A percentile compares a stretch with the other conserved stretches of the same genome.
Conservation (phyloP, 345 rosid species). For the Euphorbia lathyris region DNA sequence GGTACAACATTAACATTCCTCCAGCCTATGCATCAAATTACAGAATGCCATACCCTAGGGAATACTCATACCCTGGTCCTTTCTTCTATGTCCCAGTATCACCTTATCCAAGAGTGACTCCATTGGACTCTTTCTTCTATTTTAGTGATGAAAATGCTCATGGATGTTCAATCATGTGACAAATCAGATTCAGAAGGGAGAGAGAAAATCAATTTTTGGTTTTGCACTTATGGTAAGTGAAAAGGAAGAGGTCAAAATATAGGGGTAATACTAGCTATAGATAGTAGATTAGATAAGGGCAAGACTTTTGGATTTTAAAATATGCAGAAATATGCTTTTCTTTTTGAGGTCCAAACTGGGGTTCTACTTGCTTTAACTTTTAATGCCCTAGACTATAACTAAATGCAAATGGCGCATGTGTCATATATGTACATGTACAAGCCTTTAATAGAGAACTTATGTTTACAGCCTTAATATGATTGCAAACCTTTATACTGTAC, state of each 20-base stretch:
- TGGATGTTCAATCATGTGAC: conserved; percentile 24
- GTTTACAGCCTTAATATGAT: background rate
- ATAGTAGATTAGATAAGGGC: background rate
- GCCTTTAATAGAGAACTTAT: background rate
- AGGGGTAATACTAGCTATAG: background rate
- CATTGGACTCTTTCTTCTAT: conserved; percentile 13
- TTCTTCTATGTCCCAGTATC: conserved; percentile 2
- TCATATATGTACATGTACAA: background rate
- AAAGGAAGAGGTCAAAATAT: background rate
- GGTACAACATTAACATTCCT: conserved; percentile 5
- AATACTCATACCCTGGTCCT: conserved; percentile 12
- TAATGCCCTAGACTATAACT: background rate
- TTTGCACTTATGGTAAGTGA: background rate
- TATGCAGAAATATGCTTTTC: background rate
- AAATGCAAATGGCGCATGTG: background rate
- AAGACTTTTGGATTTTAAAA: background rate
- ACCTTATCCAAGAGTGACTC: background rate
- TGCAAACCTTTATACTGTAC: background rate
- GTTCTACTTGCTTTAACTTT: background rate
- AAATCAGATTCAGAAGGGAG: background rate
- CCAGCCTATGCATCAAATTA: conserved; percentile 6
- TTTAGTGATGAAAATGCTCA: conserved; percentile 26
- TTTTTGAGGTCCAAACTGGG: background rate
- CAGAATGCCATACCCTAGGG: conserved; percentile 10
- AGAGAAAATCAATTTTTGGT: background rate